Conservation (phyloP, 176 grass and related monocot genomes). For the Carex pumila region DNA sequence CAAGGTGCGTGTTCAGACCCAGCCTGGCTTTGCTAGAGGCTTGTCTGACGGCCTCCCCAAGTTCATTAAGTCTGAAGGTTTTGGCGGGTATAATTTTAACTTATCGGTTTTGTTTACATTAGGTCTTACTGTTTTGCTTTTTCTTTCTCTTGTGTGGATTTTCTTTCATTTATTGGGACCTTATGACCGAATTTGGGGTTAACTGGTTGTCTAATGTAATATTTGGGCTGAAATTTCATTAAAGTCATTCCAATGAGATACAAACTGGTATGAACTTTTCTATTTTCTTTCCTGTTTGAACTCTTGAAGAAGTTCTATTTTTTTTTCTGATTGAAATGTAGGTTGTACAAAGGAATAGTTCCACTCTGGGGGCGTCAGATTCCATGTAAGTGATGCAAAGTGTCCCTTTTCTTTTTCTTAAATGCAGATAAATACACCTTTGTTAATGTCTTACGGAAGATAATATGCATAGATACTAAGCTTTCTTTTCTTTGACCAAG, state of each 20-base stretch:
- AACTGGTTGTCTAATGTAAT: background rate
- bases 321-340: constrained; percentile 24
- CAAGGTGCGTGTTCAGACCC: constrained; percentile 78
- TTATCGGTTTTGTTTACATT: background rate
- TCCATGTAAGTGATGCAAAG: constrained; percentile 45
- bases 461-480: background rate
- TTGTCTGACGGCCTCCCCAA: constrained; percentile 59
- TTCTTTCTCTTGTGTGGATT: background rate
- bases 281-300: background rate
- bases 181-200: background rate
- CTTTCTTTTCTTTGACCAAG: background rate
- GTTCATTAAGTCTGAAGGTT: constrained; percentile 62
- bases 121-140: background rate
- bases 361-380: constrained; percentile 87
- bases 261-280: background rate
- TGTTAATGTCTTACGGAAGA: background rate
- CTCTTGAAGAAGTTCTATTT: background rate
- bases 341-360: constrained; percentile 70
- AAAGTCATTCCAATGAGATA: background rate
- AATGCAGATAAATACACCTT: background rate
- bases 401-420: background rate
- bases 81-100: constrained; percentile 29
- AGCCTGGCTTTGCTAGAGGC: constrained; percentile 61
- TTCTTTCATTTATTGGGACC: background rate
- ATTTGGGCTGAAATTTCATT: background rate